Evolutionary conservation across 257 asterid genomes (phyloP).

Genomic region (Jasminum sambac): DNA sequence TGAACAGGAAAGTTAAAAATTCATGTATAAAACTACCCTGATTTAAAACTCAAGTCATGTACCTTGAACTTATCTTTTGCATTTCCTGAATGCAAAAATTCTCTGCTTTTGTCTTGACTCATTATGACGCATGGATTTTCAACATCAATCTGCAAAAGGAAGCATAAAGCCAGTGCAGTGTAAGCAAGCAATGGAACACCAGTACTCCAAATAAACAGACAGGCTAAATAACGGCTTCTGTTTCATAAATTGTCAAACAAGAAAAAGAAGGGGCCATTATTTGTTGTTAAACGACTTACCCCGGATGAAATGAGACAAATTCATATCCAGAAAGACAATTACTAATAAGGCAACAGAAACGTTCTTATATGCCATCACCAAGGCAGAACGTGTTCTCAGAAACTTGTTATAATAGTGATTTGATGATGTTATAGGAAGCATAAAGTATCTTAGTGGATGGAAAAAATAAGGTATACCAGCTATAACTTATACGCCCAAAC

Average conservation of each 20-base stretch:
- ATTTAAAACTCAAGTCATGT: slow-evolving; percentile 11
- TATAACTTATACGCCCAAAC: neutral
- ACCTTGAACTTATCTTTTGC: slow-evolving; percentile 94
- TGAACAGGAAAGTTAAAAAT: slow-evolving; percentile 5
- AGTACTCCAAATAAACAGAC: neutral
- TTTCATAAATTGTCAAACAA: neutral
- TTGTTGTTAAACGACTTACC: neutral
- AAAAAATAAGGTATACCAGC: neutral
- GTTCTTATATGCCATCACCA: slow-evolving; percentile 12
- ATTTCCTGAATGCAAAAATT: slow-evolving; percentile 89
- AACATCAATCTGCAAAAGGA: slow-evolving; percentile 78
- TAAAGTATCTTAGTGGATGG: neutral
- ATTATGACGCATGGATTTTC: slow-evolving; percentile 96
- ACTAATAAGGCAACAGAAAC: slow-evolving; percentile 12
- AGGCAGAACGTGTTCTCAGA: slow-evolving; percentile 11
- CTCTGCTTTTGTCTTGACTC: slow-evolving; percentile 98
- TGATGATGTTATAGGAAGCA: neutral
- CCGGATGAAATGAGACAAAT: slow-evolving; percentile 5
- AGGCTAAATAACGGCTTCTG: neutral
- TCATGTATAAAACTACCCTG: slow-evolving; percentile 9
- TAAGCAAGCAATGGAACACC: slow-evolving; percentile 20
- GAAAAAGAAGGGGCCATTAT: slow-evolving; percentile 8
- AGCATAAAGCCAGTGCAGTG: slow-evolving; percentile 15
- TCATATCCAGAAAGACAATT: slow-evolving; percentile 1
- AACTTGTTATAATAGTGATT: neutral